These are phyloP conservation scores for Phialocephala subalpina DNA, from an alignment of 2,329 filamentous ascomycete genomes.

Conservation along the genomic window DNA sequence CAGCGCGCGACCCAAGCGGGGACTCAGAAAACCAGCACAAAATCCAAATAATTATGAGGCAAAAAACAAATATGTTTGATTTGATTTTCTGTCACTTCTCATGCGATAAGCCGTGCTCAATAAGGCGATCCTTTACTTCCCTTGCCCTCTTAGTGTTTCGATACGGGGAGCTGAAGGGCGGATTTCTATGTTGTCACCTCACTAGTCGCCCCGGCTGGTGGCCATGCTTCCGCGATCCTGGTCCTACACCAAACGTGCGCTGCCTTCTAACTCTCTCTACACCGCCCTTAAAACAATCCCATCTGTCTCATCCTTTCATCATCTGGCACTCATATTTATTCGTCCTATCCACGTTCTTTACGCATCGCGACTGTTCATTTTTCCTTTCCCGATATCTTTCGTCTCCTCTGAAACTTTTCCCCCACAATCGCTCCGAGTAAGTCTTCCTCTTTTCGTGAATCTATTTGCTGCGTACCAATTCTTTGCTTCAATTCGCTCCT, in stretches of 20 bases:
- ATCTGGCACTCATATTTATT: neutral
- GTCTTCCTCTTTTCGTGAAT: neutral
- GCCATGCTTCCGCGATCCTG: too few relatives aligned
- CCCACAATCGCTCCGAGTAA: neutral
- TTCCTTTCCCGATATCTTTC: neutral
- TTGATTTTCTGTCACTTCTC: neutral
- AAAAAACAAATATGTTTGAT: neutral
- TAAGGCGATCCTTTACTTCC: neutral
- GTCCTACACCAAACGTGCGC: too few relatives aligned
- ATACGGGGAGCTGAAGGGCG: too few relatives aligned
- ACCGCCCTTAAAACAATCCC: too few relatives aligned
- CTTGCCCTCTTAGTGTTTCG: neutral
- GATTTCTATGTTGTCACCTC: too few relatives aligned
- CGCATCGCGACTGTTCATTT: neutral
- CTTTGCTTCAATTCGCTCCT: neutral
- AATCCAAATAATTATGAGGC: neutral
- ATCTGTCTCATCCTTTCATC: neutral
- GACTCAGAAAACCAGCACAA: neutral
- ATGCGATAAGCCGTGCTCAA: neutral
- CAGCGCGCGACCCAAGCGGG: neutral
- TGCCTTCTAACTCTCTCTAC: too few relatives aligned
- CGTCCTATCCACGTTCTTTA: neutral
- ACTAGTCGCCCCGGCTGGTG: too few relatives aligned
- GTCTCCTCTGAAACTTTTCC: slow-evolving; percentile 9
- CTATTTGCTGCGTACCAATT: neutral